These are phyloP conservation scores for Thraustochytrium striatum DNA, from an alignment of 352 stramenopile genomes.

Conservation along the genomic window DNA sequence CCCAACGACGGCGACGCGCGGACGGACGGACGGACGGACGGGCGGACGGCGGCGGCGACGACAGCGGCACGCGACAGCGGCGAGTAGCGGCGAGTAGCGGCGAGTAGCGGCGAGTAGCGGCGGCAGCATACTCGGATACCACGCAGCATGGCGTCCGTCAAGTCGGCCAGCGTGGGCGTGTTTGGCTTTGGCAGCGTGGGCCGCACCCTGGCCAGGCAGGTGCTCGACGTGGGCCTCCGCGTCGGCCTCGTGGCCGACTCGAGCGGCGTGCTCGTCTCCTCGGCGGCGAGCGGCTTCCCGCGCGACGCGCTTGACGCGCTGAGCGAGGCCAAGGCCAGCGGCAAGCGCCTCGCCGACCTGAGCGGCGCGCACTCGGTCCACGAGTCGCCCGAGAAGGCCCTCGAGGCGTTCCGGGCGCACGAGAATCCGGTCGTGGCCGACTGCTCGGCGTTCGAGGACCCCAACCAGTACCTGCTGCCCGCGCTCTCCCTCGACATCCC, in stretches of 20 bases:
- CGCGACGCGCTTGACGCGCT: constrained; percentile 17
- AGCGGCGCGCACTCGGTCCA: background rate
- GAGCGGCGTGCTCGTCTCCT: background rate
- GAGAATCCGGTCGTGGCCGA: constrained; percentile 36
- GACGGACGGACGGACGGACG: no score
- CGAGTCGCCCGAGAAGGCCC: background rate
- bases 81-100: no score
- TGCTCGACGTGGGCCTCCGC: background rate
- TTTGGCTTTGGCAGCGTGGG: constrained; percentile 49
- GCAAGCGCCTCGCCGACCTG: background rate
- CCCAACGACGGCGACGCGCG: no score
- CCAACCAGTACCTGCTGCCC: constrained; percentile 26
- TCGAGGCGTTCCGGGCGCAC: background rate
- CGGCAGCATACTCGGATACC: no score
- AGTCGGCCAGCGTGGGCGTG: constrained; percentile 6
- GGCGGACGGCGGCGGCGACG: no score
- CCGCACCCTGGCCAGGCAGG: constrained; percentile 24
- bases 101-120: no score
- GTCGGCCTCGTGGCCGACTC: constrained; percentile 40
- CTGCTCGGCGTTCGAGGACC: background rate
- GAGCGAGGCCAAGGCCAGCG: constrained; percentile 28
- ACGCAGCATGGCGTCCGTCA: background rate
- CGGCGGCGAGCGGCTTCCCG: background rate
- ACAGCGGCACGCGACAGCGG: no score
- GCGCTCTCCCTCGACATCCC: constrained; percentile 28